Conservation (phyloP, 441 rosid genomes). For the Croton laevigatus region DNA sequence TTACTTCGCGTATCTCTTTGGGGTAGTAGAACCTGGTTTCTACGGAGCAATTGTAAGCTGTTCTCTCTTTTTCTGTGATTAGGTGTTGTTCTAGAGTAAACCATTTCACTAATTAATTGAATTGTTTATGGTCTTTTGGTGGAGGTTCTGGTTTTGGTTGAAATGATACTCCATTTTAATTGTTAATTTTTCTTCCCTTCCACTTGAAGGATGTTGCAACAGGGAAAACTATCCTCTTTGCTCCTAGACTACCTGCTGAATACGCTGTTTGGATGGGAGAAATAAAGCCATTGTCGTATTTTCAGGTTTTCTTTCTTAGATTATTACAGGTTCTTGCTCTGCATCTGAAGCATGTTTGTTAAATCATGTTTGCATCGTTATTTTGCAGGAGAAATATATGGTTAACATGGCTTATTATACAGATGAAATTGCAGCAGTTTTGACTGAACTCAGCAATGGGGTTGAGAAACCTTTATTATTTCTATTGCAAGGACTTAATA, state of each 20-base stretch:
- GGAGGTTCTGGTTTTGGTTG: neutral
- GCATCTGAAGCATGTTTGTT: constrained; percentile 7
- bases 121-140: neutral
- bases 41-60: constrained; percentile 86
- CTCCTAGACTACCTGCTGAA: constrained; percentile 73
- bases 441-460: constrained; percentile 49
- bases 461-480: constrained; percentile 58
- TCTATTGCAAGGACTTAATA: constrained; percentile 83
- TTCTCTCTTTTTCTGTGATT: neutral
- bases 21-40: constrained; percentile 79
- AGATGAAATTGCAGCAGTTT: constrained; percentile 64
- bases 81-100: neutral
- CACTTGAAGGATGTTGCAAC: constrained; percentile 64
- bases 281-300: constrained; percentile 61
- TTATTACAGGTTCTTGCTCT: constrained; percentile 7
- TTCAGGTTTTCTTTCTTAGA: constrained; percentile 45
- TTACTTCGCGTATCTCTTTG: constrained; percentile 87
- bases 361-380: constrained; percentile 15
- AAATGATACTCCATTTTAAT: neutral
- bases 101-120: neutral
- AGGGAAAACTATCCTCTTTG: constrained; percentile 76
- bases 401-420: constrained; percentile 59
- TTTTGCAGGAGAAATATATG: constrained; percentile 68
- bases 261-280: constrained; percentile 96
- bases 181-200: constrained; percentile 3